Percentiles rank a stretch among this genome's conserved stretches.
Conservation (phyloP, 2,329 filamentous ascomycete genomes). For the Pezicula neosporulosa region DNA sequence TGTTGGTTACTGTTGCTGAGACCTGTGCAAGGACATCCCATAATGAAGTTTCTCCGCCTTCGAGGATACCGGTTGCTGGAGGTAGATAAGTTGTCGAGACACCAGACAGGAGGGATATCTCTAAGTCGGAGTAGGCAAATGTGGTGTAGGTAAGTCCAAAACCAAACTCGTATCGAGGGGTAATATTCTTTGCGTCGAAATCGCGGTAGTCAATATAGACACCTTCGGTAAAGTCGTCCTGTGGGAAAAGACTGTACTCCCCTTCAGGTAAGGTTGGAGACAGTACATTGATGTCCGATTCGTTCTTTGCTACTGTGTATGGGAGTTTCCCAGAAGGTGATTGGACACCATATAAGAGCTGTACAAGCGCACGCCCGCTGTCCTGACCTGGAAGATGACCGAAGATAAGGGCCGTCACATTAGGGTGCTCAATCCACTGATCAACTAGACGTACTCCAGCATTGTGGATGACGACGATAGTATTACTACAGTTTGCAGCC, state of each 20-base stretch:
- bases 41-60: constrained; percentile 51
- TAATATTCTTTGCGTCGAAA: constrained; percentile 37
- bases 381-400: constrained; percentile 60
- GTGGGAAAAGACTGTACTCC: constrained; percentile 29
- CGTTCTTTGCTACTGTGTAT: constrained; percentile 63
- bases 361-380: constrained; percentile 55
- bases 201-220: constrained; percentile 49
- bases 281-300: constrained; percentile 48
- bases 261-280: constrained; percentile 17
- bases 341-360: constrained; percentile 57
- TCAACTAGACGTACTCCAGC: constrained; percentile 58
- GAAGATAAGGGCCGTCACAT: constrained; percentile 60
- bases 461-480: constrained; percentile 62
- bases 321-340: constrained; percentile 51
- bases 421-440: constrained; percentile 52
- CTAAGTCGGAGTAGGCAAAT: constrained; percentile 41
- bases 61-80: constrained; percentile 42
- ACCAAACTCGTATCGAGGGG: constrained; percentile 32
- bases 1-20: constrained; percentile 48
- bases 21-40: constrained; percentile 50
- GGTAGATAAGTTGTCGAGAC: constrained; percentile 40
- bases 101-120: constrained; percentile 32
- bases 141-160: constrained; percentile 53
- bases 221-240: constrained; percentile 45
- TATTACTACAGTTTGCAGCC: constrained; percentile 55